A percentile compares a stretch with the other conserved stretches of the same genome.
Evolutionary conservation across 169 alveolate species (phyloP).

Genomic region (Eimeria praecox): DNA sequence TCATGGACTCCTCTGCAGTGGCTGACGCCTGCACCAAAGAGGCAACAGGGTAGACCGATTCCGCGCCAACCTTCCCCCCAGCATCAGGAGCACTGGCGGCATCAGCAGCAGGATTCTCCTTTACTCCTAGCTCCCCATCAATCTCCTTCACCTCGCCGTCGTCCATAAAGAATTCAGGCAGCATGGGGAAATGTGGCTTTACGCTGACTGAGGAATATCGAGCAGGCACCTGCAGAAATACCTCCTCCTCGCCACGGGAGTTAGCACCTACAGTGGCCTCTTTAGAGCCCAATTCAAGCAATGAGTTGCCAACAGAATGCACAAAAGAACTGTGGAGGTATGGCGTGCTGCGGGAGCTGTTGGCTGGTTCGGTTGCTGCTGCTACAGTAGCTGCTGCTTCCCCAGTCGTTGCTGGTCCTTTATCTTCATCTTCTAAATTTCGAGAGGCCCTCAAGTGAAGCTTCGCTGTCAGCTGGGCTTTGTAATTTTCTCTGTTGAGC

Average conservation of each 20-base stretch:
- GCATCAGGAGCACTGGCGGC: neutral
- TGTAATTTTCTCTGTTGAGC: constrained; percentile 1
- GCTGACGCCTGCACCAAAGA: constrained; percentile 53
- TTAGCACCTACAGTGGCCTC: neutral
- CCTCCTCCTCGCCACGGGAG: neutral
- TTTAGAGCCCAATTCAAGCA: neutral
- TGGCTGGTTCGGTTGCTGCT: neutral
- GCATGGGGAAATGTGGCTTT: constrained; percentile 11
- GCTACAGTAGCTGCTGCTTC: neutral
- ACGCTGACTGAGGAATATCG: neutral
- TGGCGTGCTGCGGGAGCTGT: neutral
- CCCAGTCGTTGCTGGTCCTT: neutral
- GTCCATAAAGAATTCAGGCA: neutral
- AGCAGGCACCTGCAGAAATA: neutral
- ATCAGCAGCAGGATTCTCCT: neutral
- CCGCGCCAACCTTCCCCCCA: neutral
- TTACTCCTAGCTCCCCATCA: neutral
- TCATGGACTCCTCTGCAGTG: neutral
- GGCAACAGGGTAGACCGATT: neutral
- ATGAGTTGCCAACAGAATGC: neutral
- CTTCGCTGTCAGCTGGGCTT: neutral
- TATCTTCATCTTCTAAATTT: neutral
- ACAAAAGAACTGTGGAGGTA: neutral
- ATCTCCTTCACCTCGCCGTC: neutral
- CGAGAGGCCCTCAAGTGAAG: neutral